Evolutionary conservation across 2,329 filamentous ascomycete genomes (phyloP).

Genomic region (Arthrobotrys conoides): DNA sequence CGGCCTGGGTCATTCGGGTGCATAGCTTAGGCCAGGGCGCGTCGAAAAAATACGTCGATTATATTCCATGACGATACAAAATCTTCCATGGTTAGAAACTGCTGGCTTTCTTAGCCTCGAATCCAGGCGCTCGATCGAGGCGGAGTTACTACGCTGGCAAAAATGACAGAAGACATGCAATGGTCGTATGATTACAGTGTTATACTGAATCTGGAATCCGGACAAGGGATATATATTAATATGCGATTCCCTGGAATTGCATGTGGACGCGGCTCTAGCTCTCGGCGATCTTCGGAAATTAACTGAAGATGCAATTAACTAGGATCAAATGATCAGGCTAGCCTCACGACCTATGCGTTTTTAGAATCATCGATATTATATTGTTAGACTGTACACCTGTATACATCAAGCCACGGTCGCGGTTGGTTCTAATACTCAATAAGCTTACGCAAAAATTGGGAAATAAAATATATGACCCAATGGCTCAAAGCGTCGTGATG

Average conservation of each 20-base stretch:
- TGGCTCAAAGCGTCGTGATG: neutral
- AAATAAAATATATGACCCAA: too few species aligned
- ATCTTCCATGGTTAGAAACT: neutral
- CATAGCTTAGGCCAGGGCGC: constrained; percentile 10
- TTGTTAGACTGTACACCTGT: too few species aligned
- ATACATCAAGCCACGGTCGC: neutral
- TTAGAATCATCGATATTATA: neutral
- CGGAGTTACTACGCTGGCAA: neutral
- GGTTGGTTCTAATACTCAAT: neutral
- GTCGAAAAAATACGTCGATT: constrained; percentile 13
- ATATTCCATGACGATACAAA: constrained; percentile 1
- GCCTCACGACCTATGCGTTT: neutral
- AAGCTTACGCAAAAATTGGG: neutral
- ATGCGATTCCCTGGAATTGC: neutral
- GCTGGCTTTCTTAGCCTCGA: neutral
- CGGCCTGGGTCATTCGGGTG: constrained; percentile 35
- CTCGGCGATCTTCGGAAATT: constrained; percentile 16
- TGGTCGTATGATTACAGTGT: constrained; percentile 18
- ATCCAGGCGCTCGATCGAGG: too few species aligned
- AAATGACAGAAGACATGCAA: constrained; percentile 39
- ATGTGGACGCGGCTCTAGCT: neutral
- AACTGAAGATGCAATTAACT: neutral
- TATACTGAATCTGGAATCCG: neutral
- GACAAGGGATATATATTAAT: too few species aligned
- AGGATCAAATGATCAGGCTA: neutral